Conservation (phyloP, 352 stramenopile genomes). For the Phytopythium vexans region DNA sequence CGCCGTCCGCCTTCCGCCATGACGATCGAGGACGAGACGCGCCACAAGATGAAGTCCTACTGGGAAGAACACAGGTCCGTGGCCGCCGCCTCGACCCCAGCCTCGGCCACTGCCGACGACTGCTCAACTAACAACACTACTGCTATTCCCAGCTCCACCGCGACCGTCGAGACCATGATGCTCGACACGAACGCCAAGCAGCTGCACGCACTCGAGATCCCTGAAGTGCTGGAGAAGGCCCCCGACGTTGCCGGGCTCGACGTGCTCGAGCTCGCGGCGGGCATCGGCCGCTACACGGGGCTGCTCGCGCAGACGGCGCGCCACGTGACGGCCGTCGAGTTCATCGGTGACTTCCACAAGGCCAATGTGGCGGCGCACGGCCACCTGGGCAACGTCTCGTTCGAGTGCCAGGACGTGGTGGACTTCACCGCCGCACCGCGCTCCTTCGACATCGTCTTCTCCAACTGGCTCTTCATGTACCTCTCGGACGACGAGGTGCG, state of each 20-base stretch:
- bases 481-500: slow-evolving; percentile 55
- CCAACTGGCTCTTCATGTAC: slow-evolving; percentile 82
- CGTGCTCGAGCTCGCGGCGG: slow-evolving; percentile 61
- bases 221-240: slow-evolving; percentile 72
- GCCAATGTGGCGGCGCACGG: slow-evolving; percentile 44
- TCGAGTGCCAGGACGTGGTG: slow-evolving; percentile 67
- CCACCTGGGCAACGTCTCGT: slow-evolving; percentile 56
- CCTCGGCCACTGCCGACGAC: too few relatives aligned
- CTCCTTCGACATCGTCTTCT: slow-evolving; percentile 72
- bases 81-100: background rate
- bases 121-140: background rate
- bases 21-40: slow-evolving; percentile 56
- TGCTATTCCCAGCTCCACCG: slow-evolving; percentile 21
- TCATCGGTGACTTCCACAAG: slow-evolving; percentile 79
- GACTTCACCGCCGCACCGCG: slow-evolving; percentile 48
- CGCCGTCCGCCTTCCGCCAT: slow-evolving; percentile 5
- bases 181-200: slow-evolving; percentile 76
- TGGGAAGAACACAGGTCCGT: slow-evolving; percentile 64
- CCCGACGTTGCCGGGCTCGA: slow-evolving; percentile 55
- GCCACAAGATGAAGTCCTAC: slow-evolving; percentile 77
- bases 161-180: slow-evolving; percentile 83
- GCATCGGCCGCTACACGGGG: slow-evolving; percentile 68
- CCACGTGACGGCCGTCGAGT: slow-evolving; percentile 63
- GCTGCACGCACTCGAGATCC: slow-evolving; percentile 72
- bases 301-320: slow-evolving; percentile 46